Base-by-base conservation (phyloP, 352 stramenopile genomes). In the Pythium grandisporangium region DNA sequence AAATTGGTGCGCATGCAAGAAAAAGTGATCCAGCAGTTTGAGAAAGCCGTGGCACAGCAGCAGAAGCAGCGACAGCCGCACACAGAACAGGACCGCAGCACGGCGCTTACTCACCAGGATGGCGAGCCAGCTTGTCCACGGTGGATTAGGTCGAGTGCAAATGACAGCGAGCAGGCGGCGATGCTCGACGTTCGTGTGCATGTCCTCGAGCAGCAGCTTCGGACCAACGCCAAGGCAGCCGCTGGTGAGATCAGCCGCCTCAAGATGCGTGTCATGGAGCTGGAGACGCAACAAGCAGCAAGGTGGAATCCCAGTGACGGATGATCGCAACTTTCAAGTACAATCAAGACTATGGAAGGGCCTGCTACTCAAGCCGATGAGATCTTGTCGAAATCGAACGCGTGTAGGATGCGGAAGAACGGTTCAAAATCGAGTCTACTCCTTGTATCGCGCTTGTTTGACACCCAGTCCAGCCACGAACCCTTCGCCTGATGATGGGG, bases 381-480 rank as follows among this genome's bases (percentile, higher is more conserved):
- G n/a, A n/a, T n/a, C n/a, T n/a, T n/a, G n/a, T n/a, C n/a, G n/a
- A n/a, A n/a, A n/a, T n/a, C n/a, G n/a, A n/a, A n/a, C n/a, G n/a
- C n/a, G n/a, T n/a, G n/a, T n/a, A n/a, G n/a, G n/a, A n/a, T n/a
- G n/a, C n/a, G n/a, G n/a, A n/a, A n/a, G n/a, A n/a, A n/a, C n/a
- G n/a, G n/a, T 38, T 38, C 16, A 16, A 17, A 19, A 16, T 38
- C 33, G 33, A 10, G 12, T 38, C 44, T 32, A 58, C 30, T 79
- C 65, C 27, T 84, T 68, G 55, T 89, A 90, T 43, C 76, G 67
- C 5, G 70, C 52, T 2, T 47, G 63, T 51, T 93, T 93, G 52
- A 90, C 52, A 26, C 77, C 75, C 19, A 91, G 48, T 20, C 81
- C 81, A 44, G 81, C 79, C 30, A 93, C 70, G 27, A 89, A 93